These are phyloP conservation scores for Globisporangium ultimum DNA, from an alignment of 352 stramenopile genomes.

Conservation along the genomic window DNA sequence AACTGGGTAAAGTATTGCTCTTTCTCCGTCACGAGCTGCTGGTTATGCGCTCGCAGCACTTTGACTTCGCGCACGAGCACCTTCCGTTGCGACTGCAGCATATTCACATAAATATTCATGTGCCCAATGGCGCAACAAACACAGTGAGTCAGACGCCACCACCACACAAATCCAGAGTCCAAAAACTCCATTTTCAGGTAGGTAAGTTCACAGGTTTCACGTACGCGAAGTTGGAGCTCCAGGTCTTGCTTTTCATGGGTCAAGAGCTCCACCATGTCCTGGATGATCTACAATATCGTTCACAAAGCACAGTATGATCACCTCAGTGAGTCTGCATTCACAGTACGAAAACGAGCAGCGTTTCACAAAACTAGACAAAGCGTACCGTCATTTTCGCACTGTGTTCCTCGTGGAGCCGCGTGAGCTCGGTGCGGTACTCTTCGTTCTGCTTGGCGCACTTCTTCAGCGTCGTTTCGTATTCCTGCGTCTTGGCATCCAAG, in stretches of 20 bases:
- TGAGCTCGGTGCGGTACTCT: slow-evolving; percentile 39
- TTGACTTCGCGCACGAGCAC: slow-evolving; percentile 82
- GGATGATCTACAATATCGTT: slow-evolving; percentile 46
- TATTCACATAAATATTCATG: not conserved
- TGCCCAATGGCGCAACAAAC: not conserved
- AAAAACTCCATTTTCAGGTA: not conserved
- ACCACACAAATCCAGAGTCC: not conserved
- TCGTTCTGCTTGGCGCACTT: slow-evolving; percentile 56
- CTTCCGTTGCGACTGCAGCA: slow-evolving; percentile 58
- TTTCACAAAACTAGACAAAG: not conserved
- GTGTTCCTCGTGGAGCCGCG: slow-evolving; percentile 50
- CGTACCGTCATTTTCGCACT: slow-evolving; percentile 52
- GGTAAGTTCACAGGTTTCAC: not conserved
- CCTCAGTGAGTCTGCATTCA: not conserved
- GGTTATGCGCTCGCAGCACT: slow-evolving; percentile 59
- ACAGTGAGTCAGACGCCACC: not conserved
- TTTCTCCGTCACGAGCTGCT: slow-evolving; percentile 59
- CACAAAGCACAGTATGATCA: not conserved
- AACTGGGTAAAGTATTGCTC: slow-evolving; percentile 73
- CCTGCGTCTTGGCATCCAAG: slow-evolving; percentile 71
- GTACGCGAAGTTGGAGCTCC: slow-evolving; percentile 58
- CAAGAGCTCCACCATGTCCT: slow-evolving; percentile 79
- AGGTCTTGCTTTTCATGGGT: slow-evolving; percentile 76
- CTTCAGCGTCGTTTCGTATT: slow-evolving; percentile 63
- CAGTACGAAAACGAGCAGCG: not conserved